These are phyloP conservation scores for Kwoniella shandongensis DNA, from an alignment of 768 basidiomycete species.

Conservation along the genomic window DNA sequence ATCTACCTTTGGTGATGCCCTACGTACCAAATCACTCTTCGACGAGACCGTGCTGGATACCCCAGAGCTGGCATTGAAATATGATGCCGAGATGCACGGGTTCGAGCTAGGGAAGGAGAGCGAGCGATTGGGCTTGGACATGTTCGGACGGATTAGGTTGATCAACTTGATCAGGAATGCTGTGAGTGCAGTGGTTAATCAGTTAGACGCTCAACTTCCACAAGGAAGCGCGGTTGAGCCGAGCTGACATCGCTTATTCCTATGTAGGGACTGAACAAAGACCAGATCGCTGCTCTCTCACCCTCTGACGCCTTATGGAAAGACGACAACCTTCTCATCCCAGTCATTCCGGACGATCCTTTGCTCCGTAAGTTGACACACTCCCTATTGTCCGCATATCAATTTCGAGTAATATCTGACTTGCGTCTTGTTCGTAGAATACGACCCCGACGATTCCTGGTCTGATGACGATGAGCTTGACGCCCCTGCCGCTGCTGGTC, in stretches of 20 bases:
- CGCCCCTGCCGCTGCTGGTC: constrained; percentile 6
- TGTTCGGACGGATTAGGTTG: constrained; percentile 73
- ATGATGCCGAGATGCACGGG: constrained; percentile 31
- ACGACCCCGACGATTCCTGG: constrained; percentile 63
- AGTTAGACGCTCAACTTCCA: no score
- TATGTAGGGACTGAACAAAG: constrained; percentile 16
- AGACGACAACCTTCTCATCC: constrained; percentile 77
- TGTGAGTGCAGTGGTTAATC: no score
- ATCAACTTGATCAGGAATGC: constrained; percentile 78
- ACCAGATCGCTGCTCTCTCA: constrained; percentile 13
- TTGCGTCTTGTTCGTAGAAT: no score
- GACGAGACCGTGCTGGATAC: constrained; percentile 34
- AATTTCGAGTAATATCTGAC: neutral
- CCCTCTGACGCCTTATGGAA: constrained; percentile 63
- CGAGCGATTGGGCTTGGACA: constrained; percentile 60
- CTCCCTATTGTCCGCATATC: no score
- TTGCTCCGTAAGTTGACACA: constrained; percentile 80
- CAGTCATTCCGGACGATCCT: constrained; percentile 80
- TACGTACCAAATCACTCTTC: constrained; percentile 39
- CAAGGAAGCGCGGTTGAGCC: no score
- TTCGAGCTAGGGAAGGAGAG: constrained; percentile 28
- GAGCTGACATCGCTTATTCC: neutral
- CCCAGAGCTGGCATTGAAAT: constrained; percentile 36
- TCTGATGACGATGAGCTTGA: constrained; percentile 62
- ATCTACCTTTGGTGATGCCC: constrained; percentile 36